Conservation (phyloP, 305 asterid genomes). For the Fraxinus baroniana region DNA sequence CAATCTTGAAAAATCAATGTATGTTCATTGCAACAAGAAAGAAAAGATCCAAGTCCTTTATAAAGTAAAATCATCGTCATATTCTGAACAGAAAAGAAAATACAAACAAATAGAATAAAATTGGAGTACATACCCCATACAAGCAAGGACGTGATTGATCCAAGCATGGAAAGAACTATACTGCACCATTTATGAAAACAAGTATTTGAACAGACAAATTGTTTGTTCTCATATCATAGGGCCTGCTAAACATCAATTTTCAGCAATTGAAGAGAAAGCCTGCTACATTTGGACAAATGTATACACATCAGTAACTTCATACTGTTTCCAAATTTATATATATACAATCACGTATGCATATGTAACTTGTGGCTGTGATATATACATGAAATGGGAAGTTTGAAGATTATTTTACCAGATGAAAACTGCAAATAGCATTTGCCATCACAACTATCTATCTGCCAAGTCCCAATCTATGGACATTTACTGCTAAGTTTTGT, state of each 20-base stretch:
- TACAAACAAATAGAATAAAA: conserved; percentile 23
- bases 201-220: conserved; percentile 17
- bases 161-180: conserved; percentile 59
- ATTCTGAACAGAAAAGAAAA: background rate
- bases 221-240: conserved; percentile 19
- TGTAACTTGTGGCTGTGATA: background rate
- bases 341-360: background rate
- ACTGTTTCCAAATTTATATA: background rate
- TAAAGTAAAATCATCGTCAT: background rate
- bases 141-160: conserved; percentile 64
- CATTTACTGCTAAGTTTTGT: background rate
- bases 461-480: background rate
- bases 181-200: conserved; percentile 53
- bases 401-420: conserved; percentile 1
- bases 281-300: conserved; percentile 14
- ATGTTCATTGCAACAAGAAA: background rate
- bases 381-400: background rate
- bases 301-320: background rate
- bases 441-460: background rate
- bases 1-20: too few relatives aligned
- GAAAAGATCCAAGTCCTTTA: conserved; percentile 1
- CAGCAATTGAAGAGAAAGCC: conserved; percentile 18
- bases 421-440: background rate
- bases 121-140: conserved; percentile 73
- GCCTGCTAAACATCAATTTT: conserved; percentile 27